These are phyloP conservation scores for Cladosporium phlei DNA, from an alignment of 2,329 filamentous ascomycete species.

Conservation along the genomic window DNA sequence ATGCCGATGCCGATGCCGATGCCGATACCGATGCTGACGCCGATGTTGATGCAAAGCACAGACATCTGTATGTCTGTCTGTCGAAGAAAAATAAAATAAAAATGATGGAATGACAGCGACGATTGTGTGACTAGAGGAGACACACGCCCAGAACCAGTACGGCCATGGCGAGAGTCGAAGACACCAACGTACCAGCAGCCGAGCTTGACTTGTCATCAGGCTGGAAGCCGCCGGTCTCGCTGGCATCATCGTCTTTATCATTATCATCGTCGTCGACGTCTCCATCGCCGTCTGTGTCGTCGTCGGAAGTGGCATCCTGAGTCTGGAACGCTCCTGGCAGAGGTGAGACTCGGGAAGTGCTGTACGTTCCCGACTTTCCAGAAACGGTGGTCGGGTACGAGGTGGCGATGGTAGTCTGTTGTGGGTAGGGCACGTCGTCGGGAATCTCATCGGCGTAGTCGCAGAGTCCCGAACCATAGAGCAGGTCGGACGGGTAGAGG, in stretches of 20 bases:
- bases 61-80: too few species aligned
- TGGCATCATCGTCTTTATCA: neutral
- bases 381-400: conserved; percentile 9
- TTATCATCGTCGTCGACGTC: neutral
- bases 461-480: conserved; percentile 25
- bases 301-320: neutral
- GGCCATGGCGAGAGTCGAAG: conserved; percentile 4
- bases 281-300: neutral
- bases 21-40: neutral
- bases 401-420: conserved; percentile 5
- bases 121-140: neutral
- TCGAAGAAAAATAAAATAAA: neutral
- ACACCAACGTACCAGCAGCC: neutral
- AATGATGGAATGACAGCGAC: neutral
- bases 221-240: conserved; percentile 1
- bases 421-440: conserved; percentile 6
- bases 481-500: conserved; percentile 26
- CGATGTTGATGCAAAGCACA: too few species aligned
- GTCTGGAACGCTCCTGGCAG: conserved; percentile 9
- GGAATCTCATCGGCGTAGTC: conserved; percentile 12
- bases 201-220: conserved; percentile 1
- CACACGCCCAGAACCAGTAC: neutral
- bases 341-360: conserved; percentile 1
- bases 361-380: neutral
- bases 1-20: neutral